Evolutionary conservation across 768 basidiomycete species (phyloP).

Genomic region (Rickenella mellea): DNA sequence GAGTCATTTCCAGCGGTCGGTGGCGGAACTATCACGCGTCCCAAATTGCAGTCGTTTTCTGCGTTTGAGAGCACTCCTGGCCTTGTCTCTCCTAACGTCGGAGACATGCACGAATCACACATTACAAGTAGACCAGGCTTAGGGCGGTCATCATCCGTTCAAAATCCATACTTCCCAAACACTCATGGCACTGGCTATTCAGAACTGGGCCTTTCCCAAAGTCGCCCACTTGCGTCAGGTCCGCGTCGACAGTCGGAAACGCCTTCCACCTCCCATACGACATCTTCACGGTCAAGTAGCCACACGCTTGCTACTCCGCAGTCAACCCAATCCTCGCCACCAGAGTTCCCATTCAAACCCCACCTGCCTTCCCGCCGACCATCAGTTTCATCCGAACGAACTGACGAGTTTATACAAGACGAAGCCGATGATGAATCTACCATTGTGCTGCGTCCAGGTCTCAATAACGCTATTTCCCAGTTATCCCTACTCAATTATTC

Average conservation of each 20-base stretch:
- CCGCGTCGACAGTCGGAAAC: background rate
- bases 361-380: constrained; percentile 4
- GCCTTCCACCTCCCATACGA: background rate
- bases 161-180: too few relatives aligned
- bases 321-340: background rate
- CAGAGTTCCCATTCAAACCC: background rate
- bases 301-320: background rate
- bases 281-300: background rate
- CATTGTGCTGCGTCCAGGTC: constrained; percentile 55
- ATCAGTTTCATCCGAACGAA: constrained; percentile 24
- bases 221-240: background rate
- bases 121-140: too few relatives aligned
- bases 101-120: background rate
- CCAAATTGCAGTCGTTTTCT: constrained; percentile 59
- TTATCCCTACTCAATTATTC: constrained; percentile 79
- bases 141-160: background rate
- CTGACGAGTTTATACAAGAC: constrained; percentile 14
- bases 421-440: constrained; percentile 29
- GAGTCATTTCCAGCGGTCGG: constrained; percentile 90
- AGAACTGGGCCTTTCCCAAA: too few relatives aligned
- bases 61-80: background rate
- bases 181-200: too few relatives aligned
- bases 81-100: background rate
- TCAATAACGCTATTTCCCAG: constrained; percentile 70
- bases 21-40: constrained; percentile 79